Conservation (phyloP, 306 rosid species). For the Cotoneaster glaucophyllus region DNA sequence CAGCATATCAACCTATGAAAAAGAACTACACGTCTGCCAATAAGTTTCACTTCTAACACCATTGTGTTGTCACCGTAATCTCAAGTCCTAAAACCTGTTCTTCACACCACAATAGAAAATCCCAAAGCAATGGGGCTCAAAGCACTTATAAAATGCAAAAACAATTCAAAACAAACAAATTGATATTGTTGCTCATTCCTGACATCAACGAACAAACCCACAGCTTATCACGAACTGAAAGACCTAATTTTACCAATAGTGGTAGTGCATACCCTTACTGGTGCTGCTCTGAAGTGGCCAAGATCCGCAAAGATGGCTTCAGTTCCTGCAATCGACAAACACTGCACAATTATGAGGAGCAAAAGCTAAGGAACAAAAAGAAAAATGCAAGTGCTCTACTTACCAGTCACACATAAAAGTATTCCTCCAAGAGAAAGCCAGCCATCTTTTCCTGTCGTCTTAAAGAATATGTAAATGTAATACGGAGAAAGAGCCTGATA, state of each 20-base stretch:
- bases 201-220: constrained; percentile 9
- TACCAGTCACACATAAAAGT: constrained; percentile 69
- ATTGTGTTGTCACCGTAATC: not conserved
- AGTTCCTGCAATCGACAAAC: constrained; percentile 52
- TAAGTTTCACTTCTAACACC: not conserved
- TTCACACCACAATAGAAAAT: not conserved
- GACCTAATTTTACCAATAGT: constrained; percentile 17
- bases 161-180: not conserved
- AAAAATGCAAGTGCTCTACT: constrained; percentile 3
- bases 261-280: constrained; percentile 62
- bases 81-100: not conserved
- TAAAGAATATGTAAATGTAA: constrained; percentile 62
- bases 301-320: constrained; percentile 82
- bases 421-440: constrained; percentile 78
- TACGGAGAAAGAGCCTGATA: constrained; percentile 81
- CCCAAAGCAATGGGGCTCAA: not conserved
- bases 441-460: constrained; percentile 64
- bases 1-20: not conserved
- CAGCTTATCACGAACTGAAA: constrained; percentile 10
- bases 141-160: not conserved
- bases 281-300: constrained; percentile 54
- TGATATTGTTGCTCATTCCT: not conserved
- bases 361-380: constrained; percentile 9
- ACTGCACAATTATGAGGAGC: constrained; percentile 7
- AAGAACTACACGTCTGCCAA: not conserved